Evolutionary conservation across 2,329 filamentous ascomycete species (phyloP).

Genomic region (Fusarium equiseti): DNA sequence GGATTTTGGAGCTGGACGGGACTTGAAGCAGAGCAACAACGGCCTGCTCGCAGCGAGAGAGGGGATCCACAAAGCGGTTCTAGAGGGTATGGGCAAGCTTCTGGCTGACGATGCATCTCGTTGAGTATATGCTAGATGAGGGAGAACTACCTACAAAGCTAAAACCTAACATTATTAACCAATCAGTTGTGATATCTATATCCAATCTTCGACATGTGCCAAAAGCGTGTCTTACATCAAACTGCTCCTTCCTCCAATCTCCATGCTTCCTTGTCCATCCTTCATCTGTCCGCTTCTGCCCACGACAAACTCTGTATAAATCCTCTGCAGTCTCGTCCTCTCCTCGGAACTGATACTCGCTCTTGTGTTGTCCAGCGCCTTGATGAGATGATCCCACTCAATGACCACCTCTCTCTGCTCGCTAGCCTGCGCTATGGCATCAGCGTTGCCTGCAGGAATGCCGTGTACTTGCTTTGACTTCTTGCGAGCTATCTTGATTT

Average conservation of each 20-base stretch:
- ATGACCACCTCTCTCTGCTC: constrained; percentile 80
- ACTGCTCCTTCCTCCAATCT: constrained; percentile 92
- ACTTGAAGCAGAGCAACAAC: constrained; percentile 50
- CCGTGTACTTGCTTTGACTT: constrained; percentile 52
- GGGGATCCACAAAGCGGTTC: constrained; percentile 56
- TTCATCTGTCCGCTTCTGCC: constrained; percentile 95
- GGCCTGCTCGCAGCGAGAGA: constrained; percentile 60
- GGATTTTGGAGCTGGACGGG: constrained; percentile 54
- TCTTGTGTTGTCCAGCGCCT: constrained; percentile 80
- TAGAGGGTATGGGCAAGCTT: constrained; percentile 48
- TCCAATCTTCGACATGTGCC: constrained; percentile 8
- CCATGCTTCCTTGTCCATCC: constrained; percentile 89
- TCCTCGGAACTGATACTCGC: constrained; percentile 87
- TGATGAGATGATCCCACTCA: constrained; percentile 83
- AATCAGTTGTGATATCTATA: constrained; percentile 1
- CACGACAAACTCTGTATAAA: constrained; percentile 93
- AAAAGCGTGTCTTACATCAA: constrained; percentile 75
- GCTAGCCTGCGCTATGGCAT: constrained; percentile 48
- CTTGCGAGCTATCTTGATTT: constrained; percentile 78
- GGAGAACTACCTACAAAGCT: neutral
- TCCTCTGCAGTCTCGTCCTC: constrained; percentile 76
- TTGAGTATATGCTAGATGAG: constrained; percentile 1
- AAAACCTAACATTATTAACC: neutral
- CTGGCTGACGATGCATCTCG: constrained; percentile 30
- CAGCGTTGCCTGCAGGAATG: constrained; percentile 41